phyloP scores from a whole-genome alignment of 768 basidiomycete genomes.

The Psilocybe cubensis region DNA sequence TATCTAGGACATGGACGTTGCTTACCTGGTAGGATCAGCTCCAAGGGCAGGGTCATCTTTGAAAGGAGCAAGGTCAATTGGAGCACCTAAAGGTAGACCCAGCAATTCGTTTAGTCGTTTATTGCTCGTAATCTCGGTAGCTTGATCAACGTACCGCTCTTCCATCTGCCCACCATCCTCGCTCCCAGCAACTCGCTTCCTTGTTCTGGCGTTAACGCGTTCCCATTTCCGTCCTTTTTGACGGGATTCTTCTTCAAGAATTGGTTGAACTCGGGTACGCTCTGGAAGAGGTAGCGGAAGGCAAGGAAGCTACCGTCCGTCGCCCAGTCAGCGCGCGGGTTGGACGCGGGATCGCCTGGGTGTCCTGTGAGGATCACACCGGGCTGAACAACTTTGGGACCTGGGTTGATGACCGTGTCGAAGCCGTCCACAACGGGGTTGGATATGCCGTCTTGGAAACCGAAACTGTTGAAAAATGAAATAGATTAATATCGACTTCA shows the following conservation, averaged over 20 bases:
- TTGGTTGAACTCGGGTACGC: slow-evolving; percentile 54
- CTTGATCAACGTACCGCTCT: slow-evolving; percentile 50
- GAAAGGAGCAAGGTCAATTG: slow-evolving; percentile 47
- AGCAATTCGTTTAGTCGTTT: not conserved
- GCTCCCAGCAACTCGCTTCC: slow-evolving; percentile 56
- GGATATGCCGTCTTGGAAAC: slow-evolving; percentile 55
- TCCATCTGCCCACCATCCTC: slow-evolving; percentile 58
- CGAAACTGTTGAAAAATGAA: slow-evolving; percentile 39
- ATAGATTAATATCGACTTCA: too few species aligned
- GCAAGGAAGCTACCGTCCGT: slow-evolving; percentile 55
- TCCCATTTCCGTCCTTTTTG: slow-evolving; percentile 29
- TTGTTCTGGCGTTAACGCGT: slow-evolving; percentile 34
- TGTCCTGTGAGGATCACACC: slow-evolving; percentile 50
- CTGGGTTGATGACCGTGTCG: slow-evolving; percentile 36
- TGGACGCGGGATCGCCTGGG: slow-evolving; percentile 37
- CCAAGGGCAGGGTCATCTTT: slow-evolving; percentile 43
- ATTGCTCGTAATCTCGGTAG: not conserved
- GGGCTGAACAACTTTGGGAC: slow-evolving; percentile 40
- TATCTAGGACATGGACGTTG: not conserved
- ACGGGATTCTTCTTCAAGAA: slow-evolving; percentile 47
- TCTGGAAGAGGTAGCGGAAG: slow-evolving; percentile 55
- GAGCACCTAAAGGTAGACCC: slow-evolving; percentile 36
- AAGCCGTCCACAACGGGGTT: slow-evolving; percentile 50
- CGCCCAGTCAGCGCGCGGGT: slow-evolving; percentile 46
- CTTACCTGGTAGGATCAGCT: slow-evolving; percentile 37